phyloP scores from a whole-genome alignment of 305 asterid species.

The Fraxinus paxiana region DNA sequence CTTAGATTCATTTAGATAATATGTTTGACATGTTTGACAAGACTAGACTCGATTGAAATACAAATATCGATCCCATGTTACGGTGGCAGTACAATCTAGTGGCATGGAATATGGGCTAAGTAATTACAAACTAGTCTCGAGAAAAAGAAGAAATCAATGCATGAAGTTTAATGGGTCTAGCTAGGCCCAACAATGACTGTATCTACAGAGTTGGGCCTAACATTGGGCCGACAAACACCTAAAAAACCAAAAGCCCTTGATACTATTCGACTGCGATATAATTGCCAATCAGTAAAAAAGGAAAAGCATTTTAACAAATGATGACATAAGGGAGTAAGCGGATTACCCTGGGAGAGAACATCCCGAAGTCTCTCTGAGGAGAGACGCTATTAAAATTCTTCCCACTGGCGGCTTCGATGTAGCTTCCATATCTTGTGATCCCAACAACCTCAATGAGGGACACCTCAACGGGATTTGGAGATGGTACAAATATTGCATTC shows the following conservation, averaged over 20 bases:
- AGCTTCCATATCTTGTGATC: slow-evolving; percentile 60
- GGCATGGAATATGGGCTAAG: not conserved
- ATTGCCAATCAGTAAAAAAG: not conserved
- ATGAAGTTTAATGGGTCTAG: not conserved
- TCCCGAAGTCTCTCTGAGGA: slow-evolving; percentile 48
- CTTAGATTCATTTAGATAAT: not conserved
- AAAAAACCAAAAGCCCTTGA: not conserved
- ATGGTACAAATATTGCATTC: slow-evolving; percentile 74
- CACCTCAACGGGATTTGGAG: slow-evolving; percentile 76
- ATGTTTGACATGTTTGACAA: not conserved
- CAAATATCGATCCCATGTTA: not conserved
- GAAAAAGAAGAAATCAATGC: not conserved
- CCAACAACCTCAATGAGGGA: slow-evolving; percentile 84
- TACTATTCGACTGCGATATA: not conserved
- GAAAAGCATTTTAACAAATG: not conserved
- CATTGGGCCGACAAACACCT: not conserved
- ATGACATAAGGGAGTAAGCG: not conserved
- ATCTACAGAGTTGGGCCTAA: not conserved
- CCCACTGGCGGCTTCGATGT: slow-evolving; percentile 82
- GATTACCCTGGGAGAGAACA: slow-evolving; percentile 83
- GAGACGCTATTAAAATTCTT: slow-evolving; percentile 46
- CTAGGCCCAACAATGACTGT: not conserved
- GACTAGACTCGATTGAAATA: not conserved
- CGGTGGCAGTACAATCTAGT: not conserved
- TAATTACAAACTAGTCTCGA: not conserved